A percentile compares a stretch with the other conserved stretches of the same genome.
These are phyloP conservation scores for Cytospora piceicola DNA, from an alignment of 2,329 filamentous ascomycete species.

Conservation along the genomic window DNA sequence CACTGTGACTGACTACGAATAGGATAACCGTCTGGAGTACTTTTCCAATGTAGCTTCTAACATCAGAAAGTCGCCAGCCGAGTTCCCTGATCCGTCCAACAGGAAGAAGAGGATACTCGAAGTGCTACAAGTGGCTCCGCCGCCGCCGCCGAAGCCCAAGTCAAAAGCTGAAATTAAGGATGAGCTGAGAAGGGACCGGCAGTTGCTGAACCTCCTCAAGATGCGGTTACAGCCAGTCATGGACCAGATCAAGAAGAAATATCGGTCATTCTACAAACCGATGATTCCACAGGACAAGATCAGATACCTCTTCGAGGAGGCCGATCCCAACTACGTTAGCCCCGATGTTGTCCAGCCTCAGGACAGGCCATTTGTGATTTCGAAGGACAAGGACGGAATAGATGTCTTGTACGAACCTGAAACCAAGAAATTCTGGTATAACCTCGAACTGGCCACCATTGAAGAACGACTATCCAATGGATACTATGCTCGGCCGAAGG, in stretches of 20 bases:
- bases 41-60: conserved; percentile 77
- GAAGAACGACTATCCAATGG: conserved; percentile 97
- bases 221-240: conserved; percentile 90
- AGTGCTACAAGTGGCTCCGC: conserved; percentile 73
- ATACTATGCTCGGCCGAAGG: conserved; percentile 87
- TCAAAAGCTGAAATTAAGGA: conserved; percentile 81
- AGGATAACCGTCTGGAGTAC: conserved; percentile 73
- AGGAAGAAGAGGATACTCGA: conserved; percentile 87
- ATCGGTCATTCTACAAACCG: conserved; percentile 83
- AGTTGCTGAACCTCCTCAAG: conserved; percentile 85
- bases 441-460: conserved; percentile 88
- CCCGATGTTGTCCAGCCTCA: conserved; percentile 57
- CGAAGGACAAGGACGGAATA: conserved; percentile 77
- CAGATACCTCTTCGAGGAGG: conserved; percentile 82
- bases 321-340: conserved; percentile 71
- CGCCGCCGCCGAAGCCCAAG: conserved; percentile 66
- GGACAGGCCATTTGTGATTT: conserved; percentile 76
- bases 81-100: conserved; percentile 85
- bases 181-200: conserved; percentile 80
- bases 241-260: conserved; percentile 92
- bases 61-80: conserved; percentile 75
- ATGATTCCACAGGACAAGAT: conserved; percentile 76
- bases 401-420: conserved; percentile 75
- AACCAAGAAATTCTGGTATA: conserved; percentile 89
- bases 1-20: conserved; percentile 20